Evolutionary conservation across 352 stramenopile species (phyloP).

Genomic region (Globisporangium solare): DNA sequence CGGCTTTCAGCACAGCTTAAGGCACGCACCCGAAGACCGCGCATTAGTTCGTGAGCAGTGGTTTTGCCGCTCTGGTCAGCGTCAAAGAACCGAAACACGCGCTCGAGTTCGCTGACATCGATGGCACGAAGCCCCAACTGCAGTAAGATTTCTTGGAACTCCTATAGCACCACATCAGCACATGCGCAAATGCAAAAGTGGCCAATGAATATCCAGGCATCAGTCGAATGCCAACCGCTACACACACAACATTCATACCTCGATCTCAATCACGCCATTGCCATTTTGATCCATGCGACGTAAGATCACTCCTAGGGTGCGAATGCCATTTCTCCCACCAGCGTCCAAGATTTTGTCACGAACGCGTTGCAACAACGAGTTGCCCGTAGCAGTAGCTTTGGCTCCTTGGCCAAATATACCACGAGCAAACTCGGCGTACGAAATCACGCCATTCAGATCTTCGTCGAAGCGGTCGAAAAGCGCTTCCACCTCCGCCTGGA

Average conservation of each 20-base stretch:
- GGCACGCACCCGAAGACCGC: slow-evolving; percentile 63
- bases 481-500: slow-evolving; percentile 77
- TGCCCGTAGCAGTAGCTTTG: neutral
- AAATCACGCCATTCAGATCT: slow-evolving; percentile 71
- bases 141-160: slow-evolving; percentile 52
- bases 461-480: slow-evolving; percentile 89
- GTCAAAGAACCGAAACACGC: slow-evolving; percentile 77
- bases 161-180: slow-evolving; percentile 18
- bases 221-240: neutral
- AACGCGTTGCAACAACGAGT: slow-evolving; percentile 38
- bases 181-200: neutral
- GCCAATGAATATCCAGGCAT: neutral
- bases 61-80: slow-evolving; percentile 77
- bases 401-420: slow-evolving; percentile 35
- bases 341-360: slow-evolving; percentile 49
- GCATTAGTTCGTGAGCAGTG: slow-evolving; percentile 87
- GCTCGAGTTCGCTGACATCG: slow-evolving; percentile 38
- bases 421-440: slow-evolving; percentile 69
- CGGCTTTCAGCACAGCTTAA: neutral
- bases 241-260: slow-evolving; percentile 20
- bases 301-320: slow-evolving; percentile 59
- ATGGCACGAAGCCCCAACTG: slow-evolving; percentile 38
- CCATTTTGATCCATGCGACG: slow-evolving; percentile 79
- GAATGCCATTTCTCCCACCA: slow-evolving; percentile 72
- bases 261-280: slow-evolving; percentile 60